Evolutionary conservation across 306 rosid species (phyloP).

Genomic region (Citrullus colocynthis): DNA sequence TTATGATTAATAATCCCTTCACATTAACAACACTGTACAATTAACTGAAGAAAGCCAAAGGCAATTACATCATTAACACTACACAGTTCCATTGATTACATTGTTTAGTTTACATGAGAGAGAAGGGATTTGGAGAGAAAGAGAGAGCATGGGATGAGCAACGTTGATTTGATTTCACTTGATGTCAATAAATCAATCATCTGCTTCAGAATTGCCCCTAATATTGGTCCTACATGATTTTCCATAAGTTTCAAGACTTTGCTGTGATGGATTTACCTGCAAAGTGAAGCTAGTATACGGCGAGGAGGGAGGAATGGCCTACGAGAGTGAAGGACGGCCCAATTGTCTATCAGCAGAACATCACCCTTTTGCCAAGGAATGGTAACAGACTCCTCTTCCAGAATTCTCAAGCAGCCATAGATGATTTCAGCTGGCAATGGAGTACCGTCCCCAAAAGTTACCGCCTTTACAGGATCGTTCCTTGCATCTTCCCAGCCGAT

Average conservation of each 20-base stretch:
- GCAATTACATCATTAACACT: not conserved
- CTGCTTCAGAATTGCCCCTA: not conserved
- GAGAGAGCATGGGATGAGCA: not conserved
- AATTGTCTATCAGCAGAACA: constrained; percentile 61
- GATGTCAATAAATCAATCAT: not conserved
- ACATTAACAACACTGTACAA: not conserved
- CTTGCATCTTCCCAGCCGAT: constrained; percentile 41
- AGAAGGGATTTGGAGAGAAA: not conserved
- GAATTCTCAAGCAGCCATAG: constrained; percentile 46
- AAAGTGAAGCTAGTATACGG: constrained; percentile 40
- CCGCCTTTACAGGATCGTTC: constrained; percentile 69
- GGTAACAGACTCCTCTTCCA: constrained; percentile 68
- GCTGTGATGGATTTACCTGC: constrained; percentile 19
- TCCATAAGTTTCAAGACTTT: not conserved
- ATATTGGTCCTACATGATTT: not conserved
- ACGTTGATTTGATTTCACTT: not conserved
- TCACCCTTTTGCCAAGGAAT: constrained; percentile 62
- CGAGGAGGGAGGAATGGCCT: constrained; percentile 63
- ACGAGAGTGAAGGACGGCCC: constrained; percentile 75
- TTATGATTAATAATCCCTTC: too few relatives aligned
- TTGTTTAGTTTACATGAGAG: not conserved
- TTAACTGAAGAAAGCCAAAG: not conserved
- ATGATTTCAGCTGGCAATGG: constrained; percentile 51
- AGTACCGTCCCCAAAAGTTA: constrained; percentile 64
- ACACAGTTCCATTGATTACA: not conserved